Evolutionary conservation across 192 early-diverging fungal genomes (phyloP).

Genomic region (Backusella parvicylindrica): DNA sequence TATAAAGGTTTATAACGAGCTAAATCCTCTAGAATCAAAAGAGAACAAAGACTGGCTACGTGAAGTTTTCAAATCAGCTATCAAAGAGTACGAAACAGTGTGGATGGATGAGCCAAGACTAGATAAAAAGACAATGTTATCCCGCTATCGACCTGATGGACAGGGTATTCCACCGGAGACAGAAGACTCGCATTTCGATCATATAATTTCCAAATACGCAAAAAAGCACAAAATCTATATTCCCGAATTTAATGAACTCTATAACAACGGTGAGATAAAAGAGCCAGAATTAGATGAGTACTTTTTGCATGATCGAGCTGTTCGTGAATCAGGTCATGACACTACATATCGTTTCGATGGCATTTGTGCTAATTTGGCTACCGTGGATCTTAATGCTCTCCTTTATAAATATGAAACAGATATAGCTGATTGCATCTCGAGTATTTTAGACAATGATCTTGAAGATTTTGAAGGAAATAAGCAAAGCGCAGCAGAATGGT

Average conservation of each 20-base stretch:
- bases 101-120: slow-evolving; percentile 85
- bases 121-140: slow-evolving; percentile 72
- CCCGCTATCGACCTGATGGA: slow-evolving; percentile 85
- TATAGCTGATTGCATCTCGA: slow-evolving; percentile 69
- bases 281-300: slow-evolving; percentile 91
- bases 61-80: slow-evolving; percentile 62
- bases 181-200: slow-evolving; percentile 87
- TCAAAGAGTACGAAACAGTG: slow-evolving; percentile 90
- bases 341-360: slow-evolving; percentile 93
- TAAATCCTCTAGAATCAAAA: slow-evolving; percentile 47
- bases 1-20: slow-evolving; percentile 68
- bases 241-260: slow-evolving; percentile 70
- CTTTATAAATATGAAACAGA: slow-evolving; percentile 97
- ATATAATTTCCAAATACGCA: slow-evolving; percentile 82
- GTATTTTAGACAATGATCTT: slow-evolving; percentile 51
- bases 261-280: slow-evolving; percentile 60
- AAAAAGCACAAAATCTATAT: slow-evolving; percentile 58
- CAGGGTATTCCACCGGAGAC: slow-evolving; percentile 98
- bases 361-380: slow-evolving; percentile 86
- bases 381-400: slow-evolving; percentile 89
- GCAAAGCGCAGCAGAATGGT: slow-evolving; percentile 58
- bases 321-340: slow-evolving; percentile 96
- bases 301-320: slow-evolving; percentile 97
- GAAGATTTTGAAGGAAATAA: slow-evolving; percentile 31
- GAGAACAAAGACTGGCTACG: slow-evolving; percentile 75